Conservation (phyloP, 2,329 filamentous ascomycete species). For the Ploettnerulaceae sp. region DNA sequence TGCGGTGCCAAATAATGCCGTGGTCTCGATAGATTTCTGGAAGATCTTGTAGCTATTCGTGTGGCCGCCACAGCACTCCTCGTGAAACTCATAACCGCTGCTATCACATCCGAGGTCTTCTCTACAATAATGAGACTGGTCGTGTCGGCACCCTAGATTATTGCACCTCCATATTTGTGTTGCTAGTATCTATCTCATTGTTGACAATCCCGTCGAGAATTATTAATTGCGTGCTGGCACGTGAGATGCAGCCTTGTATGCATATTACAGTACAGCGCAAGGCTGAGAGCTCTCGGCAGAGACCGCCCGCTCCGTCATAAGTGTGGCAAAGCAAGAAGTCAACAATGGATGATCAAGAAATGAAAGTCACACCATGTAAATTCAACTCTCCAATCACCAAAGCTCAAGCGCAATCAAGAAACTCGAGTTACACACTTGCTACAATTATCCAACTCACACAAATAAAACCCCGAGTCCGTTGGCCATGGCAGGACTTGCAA, state of each 20-base stretch:
- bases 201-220: slow-evolving; percentile 2
- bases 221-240: slow-evolving; percentile 18
- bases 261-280: too few species aligned
- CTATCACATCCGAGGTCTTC: neutral
- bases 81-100: slow-evolving; percentile 24
- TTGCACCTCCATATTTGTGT: slow-evolving; percentile 13
- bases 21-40: slow-evolving; percentile 12
- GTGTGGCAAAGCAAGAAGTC: neutral
- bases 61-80: slow-evolving; percentile 22
- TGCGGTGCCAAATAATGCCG: slow-evolving; percentile 20
- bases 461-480: too few species aligned
- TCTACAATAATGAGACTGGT: neutral
- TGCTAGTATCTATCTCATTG: neutral
- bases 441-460: too few species aligned
- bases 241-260: slow-evolving; percentile 4
- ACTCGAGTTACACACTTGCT: too few species aligned
- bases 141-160: neutral
- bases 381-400: neutral
- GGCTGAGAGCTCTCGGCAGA: neutral
- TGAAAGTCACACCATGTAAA: neutral
- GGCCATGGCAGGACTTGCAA: slow-evolving; percentile 2
- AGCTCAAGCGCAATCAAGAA: too few species aligned
- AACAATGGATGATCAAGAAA: too few species aligned
- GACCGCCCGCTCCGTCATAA: neutral
- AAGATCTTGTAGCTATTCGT: slow-evolving; percentile 19